A percentile compares a stretch with the other conserved stretches of the same genome.
phyloP scores from a whole-genome alignment of 768 basidiomycete species.

The Lactifluus volemus region DNA sequence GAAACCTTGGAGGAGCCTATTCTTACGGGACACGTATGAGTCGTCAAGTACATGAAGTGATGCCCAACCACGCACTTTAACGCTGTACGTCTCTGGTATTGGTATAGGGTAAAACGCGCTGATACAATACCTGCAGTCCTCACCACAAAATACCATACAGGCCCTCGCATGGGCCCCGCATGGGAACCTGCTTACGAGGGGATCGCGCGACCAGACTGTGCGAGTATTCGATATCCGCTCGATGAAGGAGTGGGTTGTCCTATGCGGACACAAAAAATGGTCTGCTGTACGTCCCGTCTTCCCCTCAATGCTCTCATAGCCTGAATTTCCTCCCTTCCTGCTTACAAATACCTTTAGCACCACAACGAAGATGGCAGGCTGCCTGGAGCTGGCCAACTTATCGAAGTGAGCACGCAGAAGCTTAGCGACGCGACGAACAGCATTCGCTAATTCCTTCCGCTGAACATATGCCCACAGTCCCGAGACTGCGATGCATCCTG shows the following conservation, averaged over 20 bases:
- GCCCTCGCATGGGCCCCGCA: slow-evolving; percentile 90
- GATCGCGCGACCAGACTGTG: slow-evolving; percentile 89
- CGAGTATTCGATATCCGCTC: slow-evolving; percentile 97
- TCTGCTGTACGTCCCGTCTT: slow-evolving; percentile 24
- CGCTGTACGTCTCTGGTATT: slow-evolving; percentile 49
- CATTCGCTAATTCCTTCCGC: no score
- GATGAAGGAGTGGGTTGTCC: slow-evolving; percentile 88
- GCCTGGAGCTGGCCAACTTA: no score
- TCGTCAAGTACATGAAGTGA: slow-evolving; percentile 98
- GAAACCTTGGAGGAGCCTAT: slow-evolving; percentile 83
- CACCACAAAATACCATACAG: slow-evolving; percentile 97
- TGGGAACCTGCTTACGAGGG: slow-evolving; percentile 92
- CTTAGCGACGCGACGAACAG: no score
- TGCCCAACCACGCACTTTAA: slow-evolving; percentile 91
- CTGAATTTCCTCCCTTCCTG: not conserved
- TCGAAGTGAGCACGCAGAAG: no score
- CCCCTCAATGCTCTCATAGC: not conserved
- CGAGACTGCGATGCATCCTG: no score
- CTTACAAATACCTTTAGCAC: slow-evolving; percentile 52
- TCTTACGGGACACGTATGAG: slow-evolving; percentile 96
- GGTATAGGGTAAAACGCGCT: not conserved
- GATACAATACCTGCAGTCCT: slow-evolving; percentile 43
- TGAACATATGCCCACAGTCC: no score
- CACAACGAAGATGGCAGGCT: no score
- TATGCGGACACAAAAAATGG: slow-evolving; percentile 97